Conservation (phyloP, 1,284 basidiomycete species). For the Marasmius tenuissimus region DNA sequence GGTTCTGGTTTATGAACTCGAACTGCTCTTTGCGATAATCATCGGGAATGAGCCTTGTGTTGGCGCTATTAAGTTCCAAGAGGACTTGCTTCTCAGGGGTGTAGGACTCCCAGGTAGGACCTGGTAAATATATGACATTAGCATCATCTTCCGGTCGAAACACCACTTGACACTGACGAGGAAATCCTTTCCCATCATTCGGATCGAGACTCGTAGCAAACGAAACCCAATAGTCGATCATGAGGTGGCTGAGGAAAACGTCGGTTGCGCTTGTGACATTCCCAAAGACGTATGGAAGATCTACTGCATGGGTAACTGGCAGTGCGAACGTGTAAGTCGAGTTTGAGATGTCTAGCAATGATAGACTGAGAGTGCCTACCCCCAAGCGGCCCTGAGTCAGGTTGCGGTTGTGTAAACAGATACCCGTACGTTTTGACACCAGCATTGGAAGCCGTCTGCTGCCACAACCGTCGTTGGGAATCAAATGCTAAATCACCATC, state of each 20-base stretch:
- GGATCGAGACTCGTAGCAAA: conserved; percentile 47
- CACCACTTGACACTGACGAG: conserved; percentile 25
- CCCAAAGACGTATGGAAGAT: not conserved
- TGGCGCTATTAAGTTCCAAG: conserved; percentile 38
- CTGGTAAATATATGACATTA: conserved; percentile 16
- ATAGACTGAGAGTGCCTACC: conserved; percentile 21
- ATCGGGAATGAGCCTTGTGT: conserved; percentile 37
- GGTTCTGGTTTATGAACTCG: conserved; percentile 35
- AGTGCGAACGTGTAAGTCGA: not conserved
- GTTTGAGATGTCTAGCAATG: too few species aligned
- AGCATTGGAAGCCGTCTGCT: conserved; percentile 33
- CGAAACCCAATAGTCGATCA: conserved; percentile 56
- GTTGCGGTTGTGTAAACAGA: conserved; percentile 46
- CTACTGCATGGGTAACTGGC: not conserved
- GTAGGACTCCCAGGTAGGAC: conserved; percentile 36
- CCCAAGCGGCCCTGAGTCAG: conserved; percentile 27
- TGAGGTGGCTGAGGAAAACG: conserved; percentile 31
- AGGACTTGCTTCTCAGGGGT: conserved; percentile 26
- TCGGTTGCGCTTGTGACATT: conserved; percentile 20
- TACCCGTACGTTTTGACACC: conserved; percentile 48
- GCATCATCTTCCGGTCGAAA: not conserved
- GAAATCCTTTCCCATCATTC: conserved; percentile 43
- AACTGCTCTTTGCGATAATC: conserved; percentile 34
- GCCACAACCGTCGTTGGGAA: conserved; percentile 41
- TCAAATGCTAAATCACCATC: conserved; percentile 43